A percentile compares a stretch with the other conserved stretches of the same genome.
Conservation (phyloP, 345 rosid genomes). For the Eucalyptus rudis region DNA sequence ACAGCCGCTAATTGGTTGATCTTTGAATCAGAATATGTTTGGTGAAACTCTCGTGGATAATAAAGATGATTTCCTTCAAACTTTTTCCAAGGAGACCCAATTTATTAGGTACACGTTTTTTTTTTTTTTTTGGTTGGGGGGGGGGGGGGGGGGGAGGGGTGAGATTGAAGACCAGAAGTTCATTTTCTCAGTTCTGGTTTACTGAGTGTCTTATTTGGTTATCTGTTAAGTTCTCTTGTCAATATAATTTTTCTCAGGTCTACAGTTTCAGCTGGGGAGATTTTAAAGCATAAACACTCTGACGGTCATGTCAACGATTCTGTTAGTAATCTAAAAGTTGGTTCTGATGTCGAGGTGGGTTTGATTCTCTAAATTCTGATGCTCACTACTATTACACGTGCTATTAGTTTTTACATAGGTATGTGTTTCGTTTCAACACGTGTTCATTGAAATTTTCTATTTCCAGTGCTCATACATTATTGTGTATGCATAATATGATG, state of each 20-base stretch:
- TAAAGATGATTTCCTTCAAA: constrained; percentile 65
- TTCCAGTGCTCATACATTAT: neutral
- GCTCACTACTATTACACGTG: neutral
- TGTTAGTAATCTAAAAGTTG: constrained; percentile 6
- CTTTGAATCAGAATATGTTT: constrained; percentile 48
- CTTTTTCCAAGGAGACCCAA: constrained; percentile 49
- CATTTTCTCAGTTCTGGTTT: neutral
- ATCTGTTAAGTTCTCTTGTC: neutral
- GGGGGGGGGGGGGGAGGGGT: no score
- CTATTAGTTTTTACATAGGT: neutral
- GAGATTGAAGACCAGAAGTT: neutral
- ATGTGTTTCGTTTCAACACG: neutral
- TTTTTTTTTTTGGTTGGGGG: neutral
- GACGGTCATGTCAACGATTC: constrained; percentile 14
- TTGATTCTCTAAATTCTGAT: neutral
- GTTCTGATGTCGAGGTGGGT: constrained; percentile 52
- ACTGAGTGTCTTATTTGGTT: neutral
- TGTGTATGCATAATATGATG: neutral
- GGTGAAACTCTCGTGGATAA: constrained; percentile 73
- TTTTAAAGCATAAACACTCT: constrained; percentile 22
- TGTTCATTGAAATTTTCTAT: neutral
- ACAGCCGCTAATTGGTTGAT: neutral
- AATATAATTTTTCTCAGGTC: constrained; percentile 26
- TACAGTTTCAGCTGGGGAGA: constrained; percentile 46
- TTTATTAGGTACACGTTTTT: constrained; percentile 43